phyloP scores from a whole-genome alignment of 2,329 filamentous ascomycete species.

The Paecilomyces variotii region DNA sequence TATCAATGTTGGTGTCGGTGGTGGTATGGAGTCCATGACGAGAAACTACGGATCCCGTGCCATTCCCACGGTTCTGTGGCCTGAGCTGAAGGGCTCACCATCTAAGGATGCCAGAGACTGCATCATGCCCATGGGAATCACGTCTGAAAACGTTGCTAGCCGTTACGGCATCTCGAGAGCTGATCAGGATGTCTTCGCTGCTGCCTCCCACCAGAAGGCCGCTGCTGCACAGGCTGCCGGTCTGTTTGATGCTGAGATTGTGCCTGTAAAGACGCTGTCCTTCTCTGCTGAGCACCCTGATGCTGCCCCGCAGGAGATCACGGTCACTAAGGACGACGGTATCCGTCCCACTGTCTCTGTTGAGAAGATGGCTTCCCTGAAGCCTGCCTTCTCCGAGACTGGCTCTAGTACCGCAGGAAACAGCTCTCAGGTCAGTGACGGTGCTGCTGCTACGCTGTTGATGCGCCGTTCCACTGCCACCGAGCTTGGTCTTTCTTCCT shows the following conservation, averaged over 20 bases:
- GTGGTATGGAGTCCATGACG: constrained; percentile 96
- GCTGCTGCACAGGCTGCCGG: constrained; percentile 61
- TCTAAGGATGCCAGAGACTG: constrained; percentile 71
- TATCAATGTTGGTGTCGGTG: constrained; percentile 68
- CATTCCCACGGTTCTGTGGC: constrained; percentile 79
- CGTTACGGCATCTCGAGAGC: constrained; percentile 64
- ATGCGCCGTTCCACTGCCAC: constrained; percentile 77
- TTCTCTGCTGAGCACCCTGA: constrained; percentile 56
- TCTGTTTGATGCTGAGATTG: constrained; percentile 68
- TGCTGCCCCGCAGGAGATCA: constrained; percentile 50
- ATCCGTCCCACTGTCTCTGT: constrained; percentile 60
- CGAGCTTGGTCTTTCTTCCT: constrained; percentile 58
- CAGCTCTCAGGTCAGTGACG: constrained; percentile 75
- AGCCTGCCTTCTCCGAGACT: constrained; percentile 71
- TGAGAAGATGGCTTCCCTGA: constrained; percentile 68
- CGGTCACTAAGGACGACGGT: constrained; percentile 72
- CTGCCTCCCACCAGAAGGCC: constrained; percentile 65
- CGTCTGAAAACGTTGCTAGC: constrained; percentile 77
- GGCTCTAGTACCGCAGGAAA: constrained; percentile 82
- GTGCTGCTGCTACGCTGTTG: constrained; percentile 73
- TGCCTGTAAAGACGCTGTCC: constrained; percentile 66
- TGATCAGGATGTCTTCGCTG: constrained; percentile 80
- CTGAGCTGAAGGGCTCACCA: constrained; percentile 55
- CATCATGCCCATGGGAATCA: constrained; percentile 90
- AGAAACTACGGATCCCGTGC: constrained; percentile 76